Evolutionary conservation across 805 yeast genomes (phyloP), one percentile per base, ranked within the genome.

Genomic region (Saccharomycopsis sp.): DNA sequence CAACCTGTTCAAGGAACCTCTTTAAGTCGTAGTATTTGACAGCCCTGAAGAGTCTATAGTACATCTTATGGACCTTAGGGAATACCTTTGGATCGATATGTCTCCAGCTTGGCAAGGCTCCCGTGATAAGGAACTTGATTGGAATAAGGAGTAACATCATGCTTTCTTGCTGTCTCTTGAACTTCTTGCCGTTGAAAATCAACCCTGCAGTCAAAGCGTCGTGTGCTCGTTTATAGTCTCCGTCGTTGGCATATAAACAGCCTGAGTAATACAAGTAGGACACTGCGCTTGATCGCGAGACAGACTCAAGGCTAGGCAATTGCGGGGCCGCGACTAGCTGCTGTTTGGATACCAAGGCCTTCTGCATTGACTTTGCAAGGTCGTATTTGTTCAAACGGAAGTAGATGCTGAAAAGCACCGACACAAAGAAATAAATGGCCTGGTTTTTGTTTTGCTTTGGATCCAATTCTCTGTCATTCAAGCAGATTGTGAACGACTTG

Each of bases 401-500:
- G 70, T 89, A 90, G 23, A 87, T 76, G 64, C 81, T 81, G 68
- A 89, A 82, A 58, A 90, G 78, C 56, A 83, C 78, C 46, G 85
- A 84, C 18, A 87, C 79, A 67, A 89, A 85, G 69, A 80, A 84
- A 70, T 85, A 88, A 18, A 87, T 83, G 53, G 85, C 87, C 62
- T 71, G 70, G 64, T 84, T 77, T 66, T 87, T 86, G 60, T 85
- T 80, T 14, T 65, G 64, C 0, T 52, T 54, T 20, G 69, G 52
- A 24, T 79, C 79, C n/a, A 81, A 79, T 60, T 82, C 83, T 58
- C 91, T 78, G 69, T 91, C 97, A 62, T 87, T 88, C 50, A 91
- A 73, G 61, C 96, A 88, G 2, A 87, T 67, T 58, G 86, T 88
- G 71, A 89, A 87, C 4, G 91, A 80, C 60, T 82, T 78, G 68